Evolutionary conservation across 2,329 filamentous ascomycete genomes (phyloP).

Genomic region (Sclerotinia trifoliorum): DNA sequence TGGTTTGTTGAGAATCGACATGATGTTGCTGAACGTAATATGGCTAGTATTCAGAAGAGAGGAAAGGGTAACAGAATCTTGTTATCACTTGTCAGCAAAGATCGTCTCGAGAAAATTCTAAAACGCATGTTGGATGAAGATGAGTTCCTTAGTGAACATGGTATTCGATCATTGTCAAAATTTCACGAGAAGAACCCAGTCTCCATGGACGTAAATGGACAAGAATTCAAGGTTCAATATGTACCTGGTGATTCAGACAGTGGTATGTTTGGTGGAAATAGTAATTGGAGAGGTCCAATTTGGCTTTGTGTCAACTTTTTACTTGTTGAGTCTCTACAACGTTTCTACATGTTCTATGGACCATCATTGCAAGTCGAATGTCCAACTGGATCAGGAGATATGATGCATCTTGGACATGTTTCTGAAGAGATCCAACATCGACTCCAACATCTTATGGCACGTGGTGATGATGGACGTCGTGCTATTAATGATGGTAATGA

Average conservation of each 20-base stretch:
- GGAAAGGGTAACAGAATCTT: slow-evolving; percentile 88
- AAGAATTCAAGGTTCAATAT: slow-evolving; percentile 83
- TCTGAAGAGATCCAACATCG: slow-evolving; percentile 94
- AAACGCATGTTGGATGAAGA: slow-evolving; percentile 90
- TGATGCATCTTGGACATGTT: slow-evolving; percentile 93
- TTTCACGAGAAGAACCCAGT: slow-evolving; percentile 87
- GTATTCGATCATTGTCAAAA: slow-evolving; percentile 89
- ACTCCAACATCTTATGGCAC: slow-evolving; percentile 85
- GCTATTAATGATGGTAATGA: slow-evolving; percentile 86
- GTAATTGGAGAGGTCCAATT: slow-evolving; percentile 94
- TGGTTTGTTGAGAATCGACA: slow-evolving; percentile 91
- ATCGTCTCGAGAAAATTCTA: slow-evolving; percentile 85
- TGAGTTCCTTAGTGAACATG: slow-evolving; percentile 87
- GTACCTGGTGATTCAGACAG: slow-evolving; percentile 96
- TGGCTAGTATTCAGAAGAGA: slow-evolving; percentile 86
- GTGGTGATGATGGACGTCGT: slow-evolving; percentile 79
- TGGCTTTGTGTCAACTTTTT: slow-evolving; percentile 97
- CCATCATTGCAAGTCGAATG: slow-evolving; percentile 87
- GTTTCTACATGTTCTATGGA: slow-evolving; percentile 96
- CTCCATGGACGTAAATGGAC: slow-evolving; percentile 93
- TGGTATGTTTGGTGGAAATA: slow-evolving; percentile 93
- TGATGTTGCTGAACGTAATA: slow-evolving; percentile 88
- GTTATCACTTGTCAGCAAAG: slow-evolving; percentile 86
- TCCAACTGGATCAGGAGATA: slow-evolving; percentile 87
- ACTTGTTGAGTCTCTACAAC: slow-evolving; percentile 87